These are phyloP conservation scores for Xylariaceae sp. DNA, from an alignment of 2,329 filamentous ascomycete genomes.

Conservation along the genomic window DNA sequence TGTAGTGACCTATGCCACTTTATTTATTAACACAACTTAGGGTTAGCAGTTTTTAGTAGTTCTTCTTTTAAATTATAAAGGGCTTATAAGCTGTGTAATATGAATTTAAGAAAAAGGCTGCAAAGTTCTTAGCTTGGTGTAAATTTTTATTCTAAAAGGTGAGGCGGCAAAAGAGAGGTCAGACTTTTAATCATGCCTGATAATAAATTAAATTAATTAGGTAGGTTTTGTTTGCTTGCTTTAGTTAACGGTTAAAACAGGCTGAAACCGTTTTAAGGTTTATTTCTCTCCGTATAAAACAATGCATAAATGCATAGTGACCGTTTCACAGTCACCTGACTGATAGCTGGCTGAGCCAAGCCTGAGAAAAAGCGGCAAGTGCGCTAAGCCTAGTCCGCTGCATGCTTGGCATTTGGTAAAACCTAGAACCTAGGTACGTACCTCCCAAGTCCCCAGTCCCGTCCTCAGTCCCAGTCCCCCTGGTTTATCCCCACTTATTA, in stretches of 20 bases:
- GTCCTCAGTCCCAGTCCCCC: neutral
- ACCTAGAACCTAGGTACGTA: too few species aligned
- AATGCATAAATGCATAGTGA: slow-evolving; percentile 8
- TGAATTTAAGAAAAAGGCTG: slow-evolving; percentile 5
- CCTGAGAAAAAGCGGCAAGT: too few species aligned
- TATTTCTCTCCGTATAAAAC: slow-evolving; percentile 12
- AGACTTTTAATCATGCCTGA: slow-evolving; percentile 10
- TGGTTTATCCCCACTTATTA: neutral
- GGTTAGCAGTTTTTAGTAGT: neutral
- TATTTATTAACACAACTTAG: slow-evolving; percentile 5
- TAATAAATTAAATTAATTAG: slow-evolving; percentile 6
- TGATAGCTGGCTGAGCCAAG: too few species aligned
- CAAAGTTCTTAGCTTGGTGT: too few species aligned
- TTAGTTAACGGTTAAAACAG: slow-evolving; percentile 11
- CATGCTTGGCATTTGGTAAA: too few species aligned
- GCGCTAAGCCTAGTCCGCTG: too few species aligned
- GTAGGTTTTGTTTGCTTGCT: slow-evolving; percentile 10
- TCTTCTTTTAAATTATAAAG: slow-evolving; percentile 1
- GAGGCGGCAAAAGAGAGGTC: neutral
- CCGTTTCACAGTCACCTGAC: slow-evolving; percentile 14
- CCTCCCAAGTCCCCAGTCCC: neutral
- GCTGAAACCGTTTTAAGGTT: slow-evolving; percentile 13
- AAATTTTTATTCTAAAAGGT: neutral
- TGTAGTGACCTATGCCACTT: slow-evolving; percentile 6
- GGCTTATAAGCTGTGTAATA: slow-evolving; percentile 4